Conservation (phyloP, 768 basidiomycete genomes). For the Lyophyllum atratum region DNA sequence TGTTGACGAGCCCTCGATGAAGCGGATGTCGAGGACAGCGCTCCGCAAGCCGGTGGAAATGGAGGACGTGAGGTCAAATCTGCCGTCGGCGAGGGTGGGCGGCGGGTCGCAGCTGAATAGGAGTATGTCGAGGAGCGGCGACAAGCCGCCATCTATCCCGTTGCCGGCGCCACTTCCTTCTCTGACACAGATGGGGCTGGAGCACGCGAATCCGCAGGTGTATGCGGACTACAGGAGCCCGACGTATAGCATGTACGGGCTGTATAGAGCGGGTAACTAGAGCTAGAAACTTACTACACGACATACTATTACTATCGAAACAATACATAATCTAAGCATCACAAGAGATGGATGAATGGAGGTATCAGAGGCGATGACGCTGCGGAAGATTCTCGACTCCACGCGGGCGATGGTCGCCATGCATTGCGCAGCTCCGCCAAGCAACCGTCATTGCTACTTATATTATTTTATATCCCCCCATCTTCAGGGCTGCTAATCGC, state of each 20-base stretch:
- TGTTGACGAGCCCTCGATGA: slow-evolving; percentile 2
- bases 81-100: not conserved
- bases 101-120: not conserved
- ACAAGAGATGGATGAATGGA: no score
- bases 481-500: slow-evolving; percentile 6
- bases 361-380: not conserved
- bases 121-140: slow-evolving; percentile 35
- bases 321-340: not conserved
- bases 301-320: not conserved
- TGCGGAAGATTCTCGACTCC: not conserved
- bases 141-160: slow-evolving; percentile 77
- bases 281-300: not conserved
- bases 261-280: slow-evolving; percentile 49
- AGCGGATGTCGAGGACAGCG: slow-evolving; percentile 21
- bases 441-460: slow-evolving; percentile 1
- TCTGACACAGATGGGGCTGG: slow-evolving; percentile 75
- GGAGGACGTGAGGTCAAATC: slow-evolving; percentile 21
- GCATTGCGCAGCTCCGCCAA: slow-evolving; percentile 7
- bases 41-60: slow-evolving; percentile 29
- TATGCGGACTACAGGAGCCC: slow-evolving; percentile 74
- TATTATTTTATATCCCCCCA: not conserved
- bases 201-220: slow-evolving; percentile 60
- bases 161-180: slow-evolving; percentile 76
- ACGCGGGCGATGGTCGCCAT: slow-evolving; percentile 6
- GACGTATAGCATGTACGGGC: slow-evolving; percentile 79